Evolutionary conservation across 2,329 filamentous ascomycete species (phyloP).

Genomic region (Colletotrichum sp.): DNA sequence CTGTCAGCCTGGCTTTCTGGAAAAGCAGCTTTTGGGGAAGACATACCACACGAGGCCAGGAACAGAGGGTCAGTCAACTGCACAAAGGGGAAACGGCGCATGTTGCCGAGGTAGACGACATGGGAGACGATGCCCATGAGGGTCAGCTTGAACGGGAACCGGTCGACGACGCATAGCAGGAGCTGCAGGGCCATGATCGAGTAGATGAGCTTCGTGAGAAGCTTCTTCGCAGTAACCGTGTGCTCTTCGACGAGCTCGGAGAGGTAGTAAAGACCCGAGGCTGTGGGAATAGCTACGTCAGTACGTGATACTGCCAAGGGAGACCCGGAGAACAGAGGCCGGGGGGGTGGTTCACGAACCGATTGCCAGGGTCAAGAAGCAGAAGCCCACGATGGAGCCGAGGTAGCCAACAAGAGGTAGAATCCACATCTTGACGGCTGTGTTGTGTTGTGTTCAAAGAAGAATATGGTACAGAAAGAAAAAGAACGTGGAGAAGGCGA

Average conservation of each 20-base stretch:
- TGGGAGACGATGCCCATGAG: constrained; percentile 81
- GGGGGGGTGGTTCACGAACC: constrained; percentile 53
- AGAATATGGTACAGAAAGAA: neutral
- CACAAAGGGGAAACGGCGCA: constrained; percentile 76
- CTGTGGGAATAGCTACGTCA: constrained; percentile 45
- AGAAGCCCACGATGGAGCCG: constrained; percentile 87
- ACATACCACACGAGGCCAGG: constrained; percentile 78
- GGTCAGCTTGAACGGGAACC: constrained; percentile 80
- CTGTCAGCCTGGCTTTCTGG: neutral
- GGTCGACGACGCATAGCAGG: constrained; percentile 79
- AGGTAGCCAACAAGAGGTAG: constrained; percentile 89
- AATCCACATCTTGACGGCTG: constrained; percentile 81
- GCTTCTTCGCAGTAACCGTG: constrained; percentile 86
- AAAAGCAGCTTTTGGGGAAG: neutral
- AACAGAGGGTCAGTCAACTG: constrained; percentile 89
- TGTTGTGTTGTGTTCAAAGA: neutral
- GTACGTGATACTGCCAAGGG: neutral
- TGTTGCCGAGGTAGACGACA: constrained; percentile 86
- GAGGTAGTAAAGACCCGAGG: constrained; percentile 97
- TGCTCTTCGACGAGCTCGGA: constrained; percentile 98
- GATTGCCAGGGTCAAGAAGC: constrained; percentile 93
- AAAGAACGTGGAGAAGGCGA: neutral
- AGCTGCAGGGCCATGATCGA: constrained; percentile 75
- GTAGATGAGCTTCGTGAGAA: constrained; percentile 89
- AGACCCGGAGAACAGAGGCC: neutral